Percentiles rank a stretch among this genome's conserved stretches.
Conservation (phyloP, 139 green algal genomes). For the Chlorella ohadii region DNA sequence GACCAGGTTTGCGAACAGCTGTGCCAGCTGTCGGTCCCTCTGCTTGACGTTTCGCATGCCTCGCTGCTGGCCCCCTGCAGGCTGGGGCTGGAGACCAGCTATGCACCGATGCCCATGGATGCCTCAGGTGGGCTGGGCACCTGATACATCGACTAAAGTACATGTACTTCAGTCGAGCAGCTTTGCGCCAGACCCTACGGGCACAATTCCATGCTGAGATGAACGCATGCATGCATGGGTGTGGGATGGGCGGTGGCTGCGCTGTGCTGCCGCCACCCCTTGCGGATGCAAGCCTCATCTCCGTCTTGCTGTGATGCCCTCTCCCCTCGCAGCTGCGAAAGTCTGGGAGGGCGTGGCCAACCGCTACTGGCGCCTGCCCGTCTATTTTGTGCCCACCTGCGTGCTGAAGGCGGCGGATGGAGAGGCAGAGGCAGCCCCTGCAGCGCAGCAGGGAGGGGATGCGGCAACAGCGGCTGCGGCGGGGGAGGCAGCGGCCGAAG, state of each 20-base stretch:
- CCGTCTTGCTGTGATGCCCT: no score
- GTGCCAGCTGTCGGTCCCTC: no score
- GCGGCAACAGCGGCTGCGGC: background rate
- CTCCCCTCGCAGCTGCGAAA: conserved; percentile 38
- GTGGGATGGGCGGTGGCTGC: no score
- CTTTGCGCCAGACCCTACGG: no score
- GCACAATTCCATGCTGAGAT: no score
- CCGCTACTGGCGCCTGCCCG: conserved; percentile 82
- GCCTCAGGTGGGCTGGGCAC: conserved; percentile 32
- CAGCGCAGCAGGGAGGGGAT: background rate
- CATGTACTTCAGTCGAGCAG: no score
- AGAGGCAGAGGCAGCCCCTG: background rate
- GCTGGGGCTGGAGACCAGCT: conserved; percentile 75
- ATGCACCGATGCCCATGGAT: conserved; percentile 75
- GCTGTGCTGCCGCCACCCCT: no score
- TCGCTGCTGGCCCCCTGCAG: background rate
- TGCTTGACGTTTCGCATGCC: no score
- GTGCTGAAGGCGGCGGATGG: background rate
- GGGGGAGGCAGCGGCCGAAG: background rate
- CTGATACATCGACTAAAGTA: no score
- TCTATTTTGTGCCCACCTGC: conserved; percentile 78
- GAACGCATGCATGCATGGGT: no score
- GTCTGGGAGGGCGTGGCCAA: conserved; percentile 85
- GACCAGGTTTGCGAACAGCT: no score
- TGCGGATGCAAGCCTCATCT: no score